Evolutionary conservation across 768 basidiomycete genomes (phyloP).

Genomic region (Termitomyces sp.): DNA sequence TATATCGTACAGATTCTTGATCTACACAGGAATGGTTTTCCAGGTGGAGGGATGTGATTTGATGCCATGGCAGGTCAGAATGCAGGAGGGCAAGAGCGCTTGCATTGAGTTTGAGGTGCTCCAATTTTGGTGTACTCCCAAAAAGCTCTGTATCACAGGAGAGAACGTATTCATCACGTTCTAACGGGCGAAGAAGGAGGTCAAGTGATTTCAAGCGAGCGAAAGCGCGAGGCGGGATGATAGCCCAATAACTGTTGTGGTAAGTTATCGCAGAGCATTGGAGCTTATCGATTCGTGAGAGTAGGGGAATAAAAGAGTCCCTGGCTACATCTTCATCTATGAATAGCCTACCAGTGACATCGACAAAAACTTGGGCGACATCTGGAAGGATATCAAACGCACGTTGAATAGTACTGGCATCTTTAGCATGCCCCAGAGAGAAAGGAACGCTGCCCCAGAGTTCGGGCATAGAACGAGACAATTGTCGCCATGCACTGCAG

Average conservation of each 20-base stretch:
- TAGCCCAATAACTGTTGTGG: not conserved
- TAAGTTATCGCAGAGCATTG: fast-evolving
- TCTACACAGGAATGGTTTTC: too few species aligned
- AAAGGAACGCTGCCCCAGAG: not conserved
- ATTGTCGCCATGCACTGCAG: not conserved
- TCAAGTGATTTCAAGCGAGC: not conserved
- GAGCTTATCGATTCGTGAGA: not conserved
- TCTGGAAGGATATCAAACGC: not conserved
- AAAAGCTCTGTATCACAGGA: too few species aligned
- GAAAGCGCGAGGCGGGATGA: not conserved
- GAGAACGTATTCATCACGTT: too few species aligned
- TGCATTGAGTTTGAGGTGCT: too few species aligned
- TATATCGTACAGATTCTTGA: too few species aligned
- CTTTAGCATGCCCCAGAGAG: not conserved
- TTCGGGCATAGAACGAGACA: not conserved
- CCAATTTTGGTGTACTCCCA: too few species aligned
- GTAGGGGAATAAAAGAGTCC: not conserved
- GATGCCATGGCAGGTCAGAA: not conserved
- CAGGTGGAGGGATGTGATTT: too few species aligned
- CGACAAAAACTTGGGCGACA: not conserved
- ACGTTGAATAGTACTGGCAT: not conserved
- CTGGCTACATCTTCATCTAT: not conserved
- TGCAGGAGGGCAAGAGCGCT: not conserved
- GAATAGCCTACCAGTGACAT: too few species aligned
- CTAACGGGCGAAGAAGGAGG: not conserved